These are phyloP conservation scores for Nemania diffusa DNA, from an alignment of 2,329 filamentous ascomycete genomes.

Conservation along the genomic window DNA sequence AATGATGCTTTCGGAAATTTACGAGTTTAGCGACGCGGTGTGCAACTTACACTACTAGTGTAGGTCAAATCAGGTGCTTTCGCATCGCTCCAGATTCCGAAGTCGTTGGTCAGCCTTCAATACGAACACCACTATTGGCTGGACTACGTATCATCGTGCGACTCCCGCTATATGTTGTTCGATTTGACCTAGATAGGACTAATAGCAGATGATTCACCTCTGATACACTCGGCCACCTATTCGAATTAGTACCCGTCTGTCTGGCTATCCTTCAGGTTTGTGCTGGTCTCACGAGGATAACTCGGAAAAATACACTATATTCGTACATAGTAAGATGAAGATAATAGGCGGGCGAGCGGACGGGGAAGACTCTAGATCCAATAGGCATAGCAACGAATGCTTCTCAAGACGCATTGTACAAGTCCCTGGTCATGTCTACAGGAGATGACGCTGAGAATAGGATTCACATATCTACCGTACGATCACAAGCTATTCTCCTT, in stretches of 20 bases:
- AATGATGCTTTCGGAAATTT: slow-evolving; percentile 3
- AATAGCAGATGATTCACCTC: not conserved
- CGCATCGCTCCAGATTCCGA: not conserved
- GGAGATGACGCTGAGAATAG: not conserved
- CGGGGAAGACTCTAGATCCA: not conserved
- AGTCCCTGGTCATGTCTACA: not conserved
- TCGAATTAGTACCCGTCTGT: not conserved
- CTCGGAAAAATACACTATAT: not conserved
- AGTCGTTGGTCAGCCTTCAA: not conserved
- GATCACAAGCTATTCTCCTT: not conserved
- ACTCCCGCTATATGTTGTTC: slow-evolving; percentile 7
- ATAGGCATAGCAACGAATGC: not conserved
- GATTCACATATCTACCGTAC: not conserved
- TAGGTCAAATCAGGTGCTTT: not conserved
- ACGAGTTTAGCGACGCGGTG: not conserved
- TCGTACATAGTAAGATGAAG: slow-evolving; percentile 1
- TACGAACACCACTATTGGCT: not conserved
- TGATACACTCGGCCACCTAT: not conserved
- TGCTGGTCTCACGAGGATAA: not conserved
- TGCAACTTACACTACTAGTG: not conserved
- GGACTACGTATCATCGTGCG: not conserved
- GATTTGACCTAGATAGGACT: not conserved
- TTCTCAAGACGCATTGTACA: not conserved
- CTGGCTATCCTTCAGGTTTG: not conserved
- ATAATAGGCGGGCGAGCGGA: too few relatives aligned